These are phyloP conservation scores for Metarhizium sp. DNA, from an alignment of 2,329 filamentous ascomycete genomes.

Conservation along the genomic window DNA sequence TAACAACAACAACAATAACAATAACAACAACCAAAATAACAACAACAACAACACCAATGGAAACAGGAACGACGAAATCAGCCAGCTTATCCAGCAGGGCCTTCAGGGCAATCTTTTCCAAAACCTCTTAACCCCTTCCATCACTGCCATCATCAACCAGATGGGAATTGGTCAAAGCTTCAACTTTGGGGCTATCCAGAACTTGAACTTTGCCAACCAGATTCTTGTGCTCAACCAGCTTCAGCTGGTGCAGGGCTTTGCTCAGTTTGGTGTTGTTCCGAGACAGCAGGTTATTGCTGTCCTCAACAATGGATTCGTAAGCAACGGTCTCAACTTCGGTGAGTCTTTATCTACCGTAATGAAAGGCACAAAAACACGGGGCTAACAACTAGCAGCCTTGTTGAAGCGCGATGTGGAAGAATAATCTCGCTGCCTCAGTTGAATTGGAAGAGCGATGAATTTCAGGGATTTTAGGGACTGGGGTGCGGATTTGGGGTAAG, in stretches of 20 bases:
- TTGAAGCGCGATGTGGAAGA: conserved; percentile 19
- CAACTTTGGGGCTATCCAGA: conserved; percentile 16
- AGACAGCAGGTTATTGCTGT: conserved; percentile 13
- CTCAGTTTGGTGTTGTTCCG: conserved; percentile 14
- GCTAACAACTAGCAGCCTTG: not conserved
- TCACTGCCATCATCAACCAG: conserved; percentile 16
- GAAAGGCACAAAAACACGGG: not conserved
- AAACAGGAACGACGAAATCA: conserved; percentile 1
- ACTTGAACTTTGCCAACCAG: conserved; percentile 18
- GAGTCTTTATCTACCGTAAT: not conserved
- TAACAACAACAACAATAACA: not conserved
- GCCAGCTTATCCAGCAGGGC: conserved; percentile 6
- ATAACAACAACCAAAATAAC: not conserved
- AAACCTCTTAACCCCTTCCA: conserved; percentile 10
- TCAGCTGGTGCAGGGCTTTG: conserved; percentile 17
- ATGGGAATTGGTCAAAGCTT: conserved; percentile 18
- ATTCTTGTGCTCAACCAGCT: conserved; percentile 17
- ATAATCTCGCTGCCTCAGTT: too few relatives aligned
- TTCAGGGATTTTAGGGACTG: too few relatives aligned
- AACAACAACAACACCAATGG: too few relatives aligned
- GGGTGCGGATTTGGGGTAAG: too few relatives aligned
- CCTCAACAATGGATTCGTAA: conserved; percentile 13
- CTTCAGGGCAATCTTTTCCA: conserved; percentile 9
- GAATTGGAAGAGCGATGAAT: too few relatives aligned
- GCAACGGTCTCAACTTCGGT: conserved; percentile 12